Evolutionary conservation across 2,329 filamentous ascomycete species (phyloP).

Genomic region (Epichloe sylvatica): DNA sequence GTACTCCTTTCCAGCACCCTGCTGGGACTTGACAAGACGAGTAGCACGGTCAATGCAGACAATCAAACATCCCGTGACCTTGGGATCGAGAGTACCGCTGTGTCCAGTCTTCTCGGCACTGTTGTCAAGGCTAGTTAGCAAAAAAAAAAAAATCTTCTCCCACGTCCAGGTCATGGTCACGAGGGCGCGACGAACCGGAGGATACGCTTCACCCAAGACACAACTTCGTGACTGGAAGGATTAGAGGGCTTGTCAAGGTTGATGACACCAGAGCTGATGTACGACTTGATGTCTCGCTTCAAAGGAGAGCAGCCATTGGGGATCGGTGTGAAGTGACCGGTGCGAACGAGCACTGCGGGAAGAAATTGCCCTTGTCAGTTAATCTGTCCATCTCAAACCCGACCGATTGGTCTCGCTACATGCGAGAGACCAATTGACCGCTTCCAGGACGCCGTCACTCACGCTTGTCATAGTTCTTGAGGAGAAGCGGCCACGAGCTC

Average conservation of each 20-base stretch:
- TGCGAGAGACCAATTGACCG: neutral
- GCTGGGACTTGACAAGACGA: conserved; percentile 94
- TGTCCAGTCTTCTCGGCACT: conserved; percentile 82
- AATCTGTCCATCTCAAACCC: neutral
- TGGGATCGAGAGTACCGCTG: conserved; percentile 94
- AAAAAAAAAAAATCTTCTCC: too few relatives aligned
- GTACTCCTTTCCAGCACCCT: conserved; percentile 98
- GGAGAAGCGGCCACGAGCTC: conserved; percentile 79
- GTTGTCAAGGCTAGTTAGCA: neutral
- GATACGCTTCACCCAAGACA: conserved; percentile 98
- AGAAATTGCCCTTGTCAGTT: conserved; percentile 3
- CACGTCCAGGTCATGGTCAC: neutral
- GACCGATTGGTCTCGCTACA: neutral
- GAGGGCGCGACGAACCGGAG: conserved; percentile 47
- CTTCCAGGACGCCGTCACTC: conserved; percentile 25
- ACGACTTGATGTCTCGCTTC: conserved; percentile 91
- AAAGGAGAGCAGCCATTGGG: conserved; percentile 82
- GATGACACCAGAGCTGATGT: conserved; percentile 94
- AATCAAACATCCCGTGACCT: conserved; percentile 91
- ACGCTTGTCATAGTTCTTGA: conserved; percentile 94
- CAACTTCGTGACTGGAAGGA: conserved; percentile 95
- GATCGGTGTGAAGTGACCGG: conserved; percentile 93
- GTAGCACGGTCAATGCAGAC: conserved; percentile 95
- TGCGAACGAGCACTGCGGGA: conserved; percentile 66
- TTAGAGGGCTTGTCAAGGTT: conserved; percentile 82